A percentile compares a stretch with the other conserved stretches of the same genome.
These are phyloP conservation scores for Monosiga brevicollis DNA, from an alignment of 78 protist species.

Conservation along the genomic window DNA sequence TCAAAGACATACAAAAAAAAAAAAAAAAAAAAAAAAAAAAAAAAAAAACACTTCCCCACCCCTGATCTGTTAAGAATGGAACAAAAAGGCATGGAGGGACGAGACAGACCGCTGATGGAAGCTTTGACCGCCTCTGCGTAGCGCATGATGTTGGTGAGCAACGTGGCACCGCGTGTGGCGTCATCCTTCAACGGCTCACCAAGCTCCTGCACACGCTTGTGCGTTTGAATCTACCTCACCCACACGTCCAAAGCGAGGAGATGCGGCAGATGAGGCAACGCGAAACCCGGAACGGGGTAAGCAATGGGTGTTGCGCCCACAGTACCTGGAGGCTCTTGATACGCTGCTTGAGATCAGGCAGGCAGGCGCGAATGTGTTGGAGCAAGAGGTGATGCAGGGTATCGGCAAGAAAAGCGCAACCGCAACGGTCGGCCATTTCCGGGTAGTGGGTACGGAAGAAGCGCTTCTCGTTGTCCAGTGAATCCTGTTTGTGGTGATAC, in stretches of 20 bases:
- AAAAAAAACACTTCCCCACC: no score
- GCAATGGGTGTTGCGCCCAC: constrained; percentile 37
- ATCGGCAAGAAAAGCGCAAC: constrained; percentile 50
- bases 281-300: constrained; percentile 61
- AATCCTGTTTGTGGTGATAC: neutral
- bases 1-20: neutral
- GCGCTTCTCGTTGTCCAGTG: neutral
- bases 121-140: no score
- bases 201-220: neutral
- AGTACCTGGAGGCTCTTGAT: constrained; percentile 27
- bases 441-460: neutral
- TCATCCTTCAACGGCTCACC: neutral
- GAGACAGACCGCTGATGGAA: no score
- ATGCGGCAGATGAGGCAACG: neutral
- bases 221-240: neutral
- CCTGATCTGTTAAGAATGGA: no score
- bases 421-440: constrained; percentile 38
- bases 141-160: neutral
- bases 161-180: neutral
- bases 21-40: neutral
- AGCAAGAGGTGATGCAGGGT: constrained; percentile 45
- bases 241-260: neutral
- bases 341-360: constrained; percentile 53
- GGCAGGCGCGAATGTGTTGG: constrained; percentile 59
- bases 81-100: no score